Base-by-base conservation (phyloP, 2,329 filamentous ascomycete species). In the Aotearoamyces nothofagi region DNA sequence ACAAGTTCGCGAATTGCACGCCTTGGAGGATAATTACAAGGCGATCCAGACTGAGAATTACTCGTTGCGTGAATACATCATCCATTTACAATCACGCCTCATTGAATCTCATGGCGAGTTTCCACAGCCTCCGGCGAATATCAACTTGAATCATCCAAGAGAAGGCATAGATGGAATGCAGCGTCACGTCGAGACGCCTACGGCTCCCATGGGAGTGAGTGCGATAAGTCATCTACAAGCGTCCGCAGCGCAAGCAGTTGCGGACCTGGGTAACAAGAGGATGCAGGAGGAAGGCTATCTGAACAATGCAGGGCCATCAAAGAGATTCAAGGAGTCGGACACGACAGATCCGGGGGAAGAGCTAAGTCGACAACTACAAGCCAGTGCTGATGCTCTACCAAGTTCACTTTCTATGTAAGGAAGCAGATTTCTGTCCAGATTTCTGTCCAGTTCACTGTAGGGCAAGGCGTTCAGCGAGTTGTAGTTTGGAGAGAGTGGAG, bases 21-120 rank as follows among this genome's bases (percentile, higher is more conserved):
- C 72, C 11, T 69, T 93, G 54, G 79, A 84, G 40, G 69, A 79
- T 37, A 71, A 69, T 32, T 83, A 71, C 54, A 90, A 92, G 52
- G 59, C 66, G n/a, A 58, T 92, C 15, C 82, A 93, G 49, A 63
- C 70, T 15, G 87, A 98, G 52, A 93, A 94, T 55, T 90, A 86
- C 50, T 73, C 80, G 37, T 62, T 98, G 23, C 76, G 86, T 41
- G 84, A 94, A 51, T 96, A 96, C 56, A 78, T 94, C 41, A 78
- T 94, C 48, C 79, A 78, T 43, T 65, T 98, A 10, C 90, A 98
- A 53, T 78, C 79, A 4, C 75, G 82, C 22, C 66, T 96, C 19
- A 64, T 94, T 35, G 86, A 94, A 41, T 68, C 74, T 3, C 75
- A 83, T 43, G 78, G 79, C 46, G 84, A 93, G 41, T 75, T 80